A percentile compares a stretch with the other conserved stretches of the same genome.
Conservation (phyloP, 169 alveolate genomes). For the Miamiensis avidus region DNA sequence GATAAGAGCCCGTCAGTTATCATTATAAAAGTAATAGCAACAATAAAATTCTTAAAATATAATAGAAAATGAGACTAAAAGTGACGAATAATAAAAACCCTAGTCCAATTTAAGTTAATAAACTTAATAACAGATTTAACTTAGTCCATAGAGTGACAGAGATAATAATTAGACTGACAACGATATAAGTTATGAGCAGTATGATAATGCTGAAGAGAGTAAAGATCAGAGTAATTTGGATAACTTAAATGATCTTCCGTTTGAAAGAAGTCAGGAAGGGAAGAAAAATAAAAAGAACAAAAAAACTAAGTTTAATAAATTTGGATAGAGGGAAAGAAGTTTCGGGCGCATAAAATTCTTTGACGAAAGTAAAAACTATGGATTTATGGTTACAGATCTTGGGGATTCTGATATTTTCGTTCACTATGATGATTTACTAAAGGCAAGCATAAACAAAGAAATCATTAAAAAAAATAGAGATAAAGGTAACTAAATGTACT, state of each 20-base stretch:
- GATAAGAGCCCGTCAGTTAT: too few relatives aligned
- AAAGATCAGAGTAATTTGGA: too few relatives aligned
- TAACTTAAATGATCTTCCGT: too few relatives aligned
- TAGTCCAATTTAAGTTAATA: too few relatives aligned
- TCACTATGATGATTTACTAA: slow-evolving; percentile 63
- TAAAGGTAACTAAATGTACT: slow-evolving; percentile 35
- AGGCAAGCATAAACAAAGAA: slow-evolving; percentile 58
- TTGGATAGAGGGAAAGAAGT: background rate
- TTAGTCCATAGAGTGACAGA: background rate
- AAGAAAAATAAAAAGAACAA: too few relatives aligned
- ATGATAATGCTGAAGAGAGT: background rate
- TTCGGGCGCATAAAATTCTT: slow-evolving; percentile 65
- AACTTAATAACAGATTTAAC: background rate
- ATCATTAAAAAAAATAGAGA: slow-evolving; percentile 52
- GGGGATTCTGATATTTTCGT: slow-evolving; percentile 63
- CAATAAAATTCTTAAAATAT: too few relatives aligned
- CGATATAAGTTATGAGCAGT: too few relatives aligned
- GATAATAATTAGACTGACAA: background rate
- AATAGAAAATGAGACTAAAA: background rate
- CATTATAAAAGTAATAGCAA: too few relatives aligned
- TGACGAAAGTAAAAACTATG: slow-evolving; percentile 60
- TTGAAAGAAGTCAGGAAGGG: too few relatives aligned
- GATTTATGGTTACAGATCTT: slow-evolving; percentile 56
- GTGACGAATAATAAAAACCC: background rate
- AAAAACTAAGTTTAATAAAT: too few relatives aligned